phyloP scores from a whole-genome alignment of 202 grass and related monocot species.

The Carex sylvatica region DNA sequence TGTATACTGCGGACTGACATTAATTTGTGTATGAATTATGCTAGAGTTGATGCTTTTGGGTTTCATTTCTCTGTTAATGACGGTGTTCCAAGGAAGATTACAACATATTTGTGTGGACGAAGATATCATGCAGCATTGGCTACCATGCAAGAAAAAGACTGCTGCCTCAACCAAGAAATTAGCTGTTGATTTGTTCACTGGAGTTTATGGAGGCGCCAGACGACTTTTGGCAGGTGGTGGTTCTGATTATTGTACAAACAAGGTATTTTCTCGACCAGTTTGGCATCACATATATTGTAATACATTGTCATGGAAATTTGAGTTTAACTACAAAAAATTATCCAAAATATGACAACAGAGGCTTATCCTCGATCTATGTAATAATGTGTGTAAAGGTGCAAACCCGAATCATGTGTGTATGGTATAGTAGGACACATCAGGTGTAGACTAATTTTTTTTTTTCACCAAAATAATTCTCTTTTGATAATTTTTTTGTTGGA shows the following conservation, averaged over 20 bases:
- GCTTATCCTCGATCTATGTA: no score
- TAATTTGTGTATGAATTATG: neutral
- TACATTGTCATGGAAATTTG: neutral
- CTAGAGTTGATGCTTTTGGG: constrained; percentile 92
- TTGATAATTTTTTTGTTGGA: neutral
- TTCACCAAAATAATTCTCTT: neutral
- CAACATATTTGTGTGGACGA: constrained; percentile 51
- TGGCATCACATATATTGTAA: neutral
- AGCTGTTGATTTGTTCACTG: constrained; percentile 23
- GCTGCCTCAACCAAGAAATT: constrained; percentile 25
- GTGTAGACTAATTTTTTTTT: neutral
- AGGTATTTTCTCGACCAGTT: constrained; percentile 36
- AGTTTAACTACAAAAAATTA: no score
- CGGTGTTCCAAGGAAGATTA: constrained; percentile 49
- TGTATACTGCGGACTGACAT: neutral
- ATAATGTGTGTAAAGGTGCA: no score
- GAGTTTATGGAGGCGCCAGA: constrained; percentile 42
- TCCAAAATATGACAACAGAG: no score
- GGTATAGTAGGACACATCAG: neutral
- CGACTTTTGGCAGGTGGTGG: constrained; percentile 43
- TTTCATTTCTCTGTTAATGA: constrained; percentile 87
- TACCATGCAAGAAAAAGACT: constrained; percentile 38
- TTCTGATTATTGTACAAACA: constrained; percentile 40
- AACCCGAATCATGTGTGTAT: neutral
- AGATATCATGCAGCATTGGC: constrained; percentile 33